phyloP scores from a whole-genome alignment of 2,329 filamentous ascomycete genomes.

The Pseudogymnoascus sp. region DNA sequence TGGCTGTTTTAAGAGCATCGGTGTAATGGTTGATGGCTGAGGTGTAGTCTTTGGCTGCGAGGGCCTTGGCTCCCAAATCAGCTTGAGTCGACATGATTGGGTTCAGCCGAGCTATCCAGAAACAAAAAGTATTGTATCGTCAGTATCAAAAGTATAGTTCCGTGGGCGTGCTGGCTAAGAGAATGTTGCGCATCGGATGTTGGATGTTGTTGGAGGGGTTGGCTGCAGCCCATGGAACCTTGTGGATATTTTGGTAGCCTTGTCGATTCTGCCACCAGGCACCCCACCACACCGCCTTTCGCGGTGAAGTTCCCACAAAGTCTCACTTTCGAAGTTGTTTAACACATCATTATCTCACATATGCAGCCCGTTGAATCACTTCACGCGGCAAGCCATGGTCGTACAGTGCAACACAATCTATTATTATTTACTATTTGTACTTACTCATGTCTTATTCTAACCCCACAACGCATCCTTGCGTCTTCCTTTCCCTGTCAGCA shows the following conservation, averaged over 20 bases:
- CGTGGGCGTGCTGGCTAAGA: not conserved
- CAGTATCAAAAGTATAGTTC: not conserved
- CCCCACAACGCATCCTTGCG: slow-evolving; percentile 27
- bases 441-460: slow-evolving; percentile 12
- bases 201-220: not conserved
- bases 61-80: slow-evolving; percentile 48
- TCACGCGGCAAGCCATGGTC: not conserved
- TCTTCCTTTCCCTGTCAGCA: slow-evolving; percentile 19
- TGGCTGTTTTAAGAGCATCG: slow-evolving; percentile 59
- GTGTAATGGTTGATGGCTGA: slow-evolving; percentile 62
- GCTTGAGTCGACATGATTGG: slow-evolving; percentile 40
- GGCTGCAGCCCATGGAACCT: not conserved
- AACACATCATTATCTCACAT: not conserved
- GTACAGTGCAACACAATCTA: not conserved
- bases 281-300: not conserved
- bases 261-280: not conserved
- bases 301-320: not conserved
- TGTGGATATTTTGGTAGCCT: slow-evolving; percentile 9
- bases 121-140: not conserved
- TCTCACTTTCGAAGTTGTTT: not conserved
- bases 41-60: slow-evolving; percentile 54
- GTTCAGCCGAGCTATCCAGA: not conserved
- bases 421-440: not conserved
- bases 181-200: not conserved
- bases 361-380: not conserved